A percentile compares a stretch with the other conserved stretches of the same genome.
phyloP scores from a whole-genome alignment of 768 basidiomycete genomes.

The Termitomyces bulborhizus region DNA sequence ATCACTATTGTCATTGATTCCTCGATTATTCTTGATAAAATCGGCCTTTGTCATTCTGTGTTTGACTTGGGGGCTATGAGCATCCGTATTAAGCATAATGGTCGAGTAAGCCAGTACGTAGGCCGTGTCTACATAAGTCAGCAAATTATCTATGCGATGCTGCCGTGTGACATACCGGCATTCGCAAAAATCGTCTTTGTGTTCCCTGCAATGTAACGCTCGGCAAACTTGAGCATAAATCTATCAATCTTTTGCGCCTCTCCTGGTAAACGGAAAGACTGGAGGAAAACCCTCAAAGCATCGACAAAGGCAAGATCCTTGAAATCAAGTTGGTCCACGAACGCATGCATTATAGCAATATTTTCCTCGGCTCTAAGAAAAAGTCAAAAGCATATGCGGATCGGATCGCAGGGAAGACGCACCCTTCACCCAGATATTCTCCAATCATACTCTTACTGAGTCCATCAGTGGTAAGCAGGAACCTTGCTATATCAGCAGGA shows the following conservation, averaged over 20 bases:
- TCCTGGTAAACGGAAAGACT: conserved; percentile 94
- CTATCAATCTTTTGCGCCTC: conserved; percentile 99
- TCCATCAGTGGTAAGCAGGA: conserved; percentile 86
- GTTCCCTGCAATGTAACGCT: conserved; percentile 91
- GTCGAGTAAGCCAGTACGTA: conserved; percentile 95
- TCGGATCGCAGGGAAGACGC: conserved; percentile 20
- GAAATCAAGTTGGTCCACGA: conserved; percentile 91
- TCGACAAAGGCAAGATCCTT: conserved; percentile 77
- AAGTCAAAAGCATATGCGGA: neutral
- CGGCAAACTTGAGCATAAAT: conserved; percentile 98
- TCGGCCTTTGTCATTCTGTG: conserved; percentile 88
- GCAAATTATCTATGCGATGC: neutral
- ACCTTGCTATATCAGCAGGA: conserved; percentile 76
- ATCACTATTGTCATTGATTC: conserved; percentile 88
- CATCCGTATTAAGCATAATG: conserved; percentile 96
- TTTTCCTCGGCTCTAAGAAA: conserved; percentile 74
- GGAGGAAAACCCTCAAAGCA: conserved; percentile 84
- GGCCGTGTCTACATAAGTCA: conserved; percentile 60
- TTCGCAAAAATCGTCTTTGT: conserved; percentile 83
- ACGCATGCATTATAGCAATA: conserved; percentile 94
- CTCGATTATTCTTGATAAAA: conserved; percentile 92
- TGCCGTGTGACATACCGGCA: conserved; percentile 56
- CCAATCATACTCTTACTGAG: conserved; percentile 95
- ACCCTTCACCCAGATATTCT: conserved; percentile 98
- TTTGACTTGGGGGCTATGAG: conserved; percentile 93